Percentiles rank a stretch among this genome's conserved stretches.
Evolutionary conservation across 2,329 filamentous ascomycete genomes (phyloP).

Genomic region (Beauveria rudraprayagi): DNA sequence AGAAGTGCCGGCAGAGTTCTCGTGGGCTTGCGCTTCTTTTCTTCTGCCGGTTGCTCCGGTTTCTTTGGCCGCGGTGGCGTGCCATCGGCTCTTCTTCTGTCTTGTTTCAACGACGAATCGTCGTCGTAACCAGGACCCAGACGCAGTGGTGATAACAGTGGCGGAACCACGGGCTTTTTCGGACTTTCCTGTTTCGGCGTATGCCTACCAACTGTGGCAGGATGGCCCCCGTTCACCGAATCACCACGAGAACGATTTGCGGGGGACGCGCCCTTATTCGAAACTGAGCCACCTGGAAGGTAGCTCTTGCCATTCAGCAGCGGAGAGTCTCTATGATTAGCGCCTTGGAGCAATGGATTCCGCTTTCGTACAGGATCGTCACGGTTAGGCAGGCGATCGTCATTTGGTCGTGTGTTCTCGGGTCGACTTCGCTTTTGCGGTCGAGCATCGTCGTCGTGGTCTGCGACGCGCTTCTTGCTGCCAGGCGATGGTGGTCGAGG

Average conservation of each 20-base stretch:
- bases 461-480: constrained; percentile 38
- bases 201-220: constrained; percentile 24
- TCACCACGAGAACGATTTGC: constrained; percentile 31
- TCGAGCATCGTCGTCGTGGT: constrained; percentile 35
- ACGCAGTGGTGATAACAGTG: constrained; percentile 44
- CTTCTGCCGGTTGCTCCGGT: constrained; percentile 18
- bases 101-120: constrained; percentile 17
- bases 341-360: constrained; percentile 20
- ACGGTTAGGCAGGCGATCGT: constrained; percentile 25
- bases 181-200: constrained; percentile 31
- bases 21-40: constrained; percentile 32
- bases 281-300: constrained; percentile 22
- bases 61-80: constrained; percentile 15
- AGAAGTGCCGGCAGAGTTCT: constrained; percentile 40
- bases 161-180: constrained; percentile 37
- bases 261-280: constrained; percentile 25
- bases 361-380: constrained; percentile 27
- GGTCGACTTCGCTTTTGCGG: constrained; percentile 39
- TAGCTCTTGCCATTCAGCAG: constrained; percentile 30
- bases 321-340: constrained; percentile 21
- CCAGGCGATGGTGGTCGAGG: constrained; percentile 34
- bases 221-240: constrained; percentile 35
- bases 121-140: constrained; percentile 37
- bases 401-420: constrained; percentile 26
- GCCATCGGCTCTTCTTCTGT: constrained; percentile 20